phyloP scores from a whole-genome alignment of 495 filamentous ascomycete species.

The Xylaria nigripes region DNA sequence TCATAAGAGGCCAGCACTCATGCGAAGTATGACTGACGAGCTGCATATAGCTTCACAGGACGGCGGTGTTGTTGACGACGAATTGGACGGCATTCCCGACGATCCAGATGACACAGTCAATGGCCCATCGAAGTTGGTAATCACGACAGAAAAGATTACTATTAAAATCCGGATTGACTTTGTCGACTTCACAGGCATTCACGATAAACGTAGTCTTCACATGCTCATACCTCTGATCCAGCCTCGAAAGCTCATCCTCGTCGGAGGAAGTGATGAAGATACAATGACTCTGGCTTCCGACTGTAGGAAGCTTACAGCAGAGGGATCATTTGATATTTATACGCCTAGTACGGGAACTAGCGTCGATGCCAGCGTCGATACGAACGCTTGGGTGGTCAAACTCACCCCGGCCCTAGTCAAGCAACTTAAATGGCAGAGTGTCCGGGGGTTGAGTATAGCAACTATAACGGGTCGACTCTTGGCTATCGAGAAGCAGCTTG shows the following conservation, averaged over 20 bases:
- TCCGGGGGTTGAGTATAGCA: conserved; percentile 79
- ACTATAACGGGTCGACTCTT: conserved; percentile 64
- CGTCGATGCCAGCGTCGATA: conserved; percentile 90
- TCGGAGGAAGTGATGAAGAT: conserved; percentile 70
- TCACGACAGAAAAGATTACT: conserved; percentile 49
- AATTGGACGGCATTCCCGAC: conserved; percentile 47
- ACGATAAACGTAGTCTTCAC: conserved; percentile 83
- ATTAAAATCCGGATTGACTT: conserved; percentile 70
- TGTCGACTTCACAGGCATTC: conserved; percentile 85
- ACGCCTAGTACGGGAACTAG: conserved; percentile 62
- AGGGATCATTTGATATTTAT: conserved; percentile 56
- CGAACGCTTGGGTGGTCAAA: conserved; percentile 93
- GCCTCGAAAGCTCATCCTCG: conserved; percentile 84
- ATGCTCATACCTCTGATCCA: conserved; percentile 94
- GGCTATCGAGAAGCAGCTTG: conserved; percentile 28
- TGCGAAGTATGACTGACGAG: conserved; percentile 32
- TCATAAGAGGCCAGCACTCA: conserved; percentile 35
- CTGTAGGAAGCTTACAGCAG: conserved; percentile 65
- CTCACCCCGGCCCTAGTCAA: conserved; percentile 74
- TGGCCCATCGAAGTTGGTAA: conserved; percentile 67
- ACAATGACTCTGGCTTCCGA: conserved; percentile 69
- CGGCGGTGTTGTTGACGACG: conserved; percentile 36
- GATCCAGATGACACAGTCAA: conserved; percentile 50
- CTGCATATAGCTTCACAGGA: conserved; percentile 34
- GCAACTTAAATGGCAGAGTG: conserved; percentile 87